Evolutionary conservation across 139 green algal species (phyloP), one percentile per base, ranked within the genome.

Genomic region (Chlorella sp.): DNA sequence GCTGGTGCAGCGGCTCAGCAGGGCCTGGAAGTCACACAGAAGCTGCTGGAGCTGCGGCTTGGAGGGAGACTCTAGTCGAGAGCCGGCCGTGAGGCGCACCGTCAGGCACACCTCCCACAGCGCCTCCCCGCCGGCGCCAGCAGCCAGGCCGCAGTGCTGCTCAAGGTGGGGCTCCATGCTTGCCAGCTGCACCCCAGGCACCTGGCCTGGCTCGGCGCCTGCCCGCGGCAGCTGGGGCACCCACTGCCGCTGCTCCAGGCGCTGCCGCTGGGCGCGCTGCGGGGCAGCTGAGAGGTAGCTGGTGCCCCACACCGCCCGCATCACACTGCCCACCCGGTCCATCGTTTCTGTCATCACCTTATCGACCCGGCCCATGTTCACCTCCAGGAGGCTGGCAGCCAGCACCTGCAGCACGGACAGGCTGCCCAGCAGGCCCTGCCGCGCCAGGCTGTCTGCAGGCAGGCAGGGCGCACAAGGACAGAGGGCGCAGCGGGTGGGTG

Each of bases 191-290:
- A n/a, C 73, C 73, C 12, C n/a, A 4, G 69, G 69, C 73, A n/a
- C 32, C 73, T 80, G n/a, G 11, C n/a, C n/a, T 22, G n/a, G 60
- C 73, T 0, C n/a, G 15, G 73, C 73, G 4, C 16, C n/a, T 26
- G 73, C 73, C 73, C 4, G n/a, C 73, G 60, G 60, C 22, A 26
- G 40, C 0, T 0, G 7, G 3, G 73, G 73, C 73, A 80, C 73
- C 73, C 73, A 80, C n/a, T 80, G 73, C 73, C 40, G 73, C n/a
- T n/a, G 73, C 32, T 80, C 73, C 5, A 80, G 73, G 73, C 73
- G 73, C 28, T n/a, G 28, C n/a, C n/a, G 69, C 69, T 39, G 32
- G n/a, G 73, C 73, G 73, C n/a, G 73, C 73, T 48, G 73, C n/a
- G n/a, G n/a, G 2, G n/a, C 73, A 14, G 69, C 30, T 2, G 30